phyloP scores from a whole-genome alignment of 2,329 filamentous ascomycete genomes.

The Calonectria pseudoturangicola region DNA sequence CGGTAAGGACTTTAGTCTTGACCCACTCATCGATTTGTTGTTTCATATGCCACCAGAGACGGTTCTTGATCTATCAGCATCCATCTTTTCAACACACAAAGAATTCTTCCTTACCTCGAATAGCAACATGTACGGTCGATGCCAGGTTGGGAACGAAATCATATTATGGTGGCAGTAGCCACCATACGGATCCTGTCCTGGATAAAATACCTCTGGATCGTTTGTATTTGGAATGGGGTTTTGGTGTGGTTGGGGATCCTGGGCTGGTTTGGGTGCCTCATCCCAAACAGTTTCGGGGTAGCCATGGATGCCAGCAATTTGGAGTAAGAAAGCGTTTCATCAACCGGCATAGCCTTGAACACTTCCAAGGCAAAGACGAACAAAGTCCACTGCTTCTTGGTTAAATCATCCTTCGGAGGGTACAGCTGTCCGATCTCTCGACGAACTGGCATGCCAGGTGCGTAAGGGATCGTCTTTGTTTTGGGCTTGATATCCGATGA shows the following conservation, averaged over 20 bases:
- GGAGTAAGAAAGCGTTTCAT: conserved; percentile 39
- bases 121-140: conserved; percentile 36
- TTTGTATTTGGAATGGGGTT: background rate
- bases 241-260: background rate
- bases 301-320: conserved; percentile 40
- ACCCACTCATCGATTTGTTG: conserved; percentile 25
- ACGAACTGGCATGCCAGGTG: no score
- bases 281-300: conserved; percentile 41
- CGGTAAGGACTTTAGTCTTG: background rate
- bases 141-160: conserved; percentile 42
- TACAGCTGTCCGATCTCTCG: no score
- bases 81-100: no score
- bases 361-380: conserved; percentile 35
- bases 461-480: no score
- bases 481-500: no score
- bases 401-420: no score
- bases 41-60: conserved; percentile 38
- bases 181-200: conserved; percentile 1
- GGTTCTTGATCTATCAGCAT: conserved; percentile 28
- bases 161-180: conserved; percentile 42
- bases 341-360: conserved; percentile 35
- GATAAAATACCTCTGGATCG: background rate
- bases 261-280: background rate
- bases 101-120: conserved; percentile 31
- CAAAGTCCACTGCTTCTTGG: conserved; percentile 36